These are phyloP conservation scores for Talaromyces liani DNA, from an alignment of 495 filamentous ascomycete genomes.

Conservation along the genomic window DNA sequence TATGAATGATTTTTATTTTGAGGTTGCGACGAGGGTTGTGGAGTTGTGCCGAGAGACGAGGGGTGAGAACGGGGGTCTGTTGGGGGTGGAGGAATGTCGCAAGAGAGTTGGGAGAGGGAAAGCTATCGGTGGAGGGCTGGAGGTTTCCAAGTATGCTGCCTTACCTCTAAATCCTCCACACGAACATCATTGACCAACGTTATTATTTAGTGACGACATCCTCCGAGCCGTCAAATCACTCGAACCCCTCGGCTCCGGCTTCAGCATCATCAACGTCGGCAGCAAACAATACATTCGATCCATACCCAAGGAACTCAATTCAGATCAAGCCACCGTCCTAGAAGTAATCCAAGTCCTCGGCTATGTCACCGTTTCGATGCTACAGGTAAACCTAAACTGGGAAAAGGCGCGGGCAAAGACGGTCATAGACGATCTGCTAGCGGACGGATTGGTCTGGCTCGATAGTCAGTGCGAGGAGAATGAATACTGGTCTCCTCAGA, in stretches of 20 bases:
- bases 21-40: slow-evolving; percentile 86
- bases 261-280: slow-evolving; percentile 74
- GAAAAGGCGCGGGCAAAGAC: slow-evolving; percentile 77
- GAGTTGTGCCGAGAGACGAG: slow-evolving; percentile 85
- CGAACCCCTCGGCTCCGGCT: slow-evolving; percentile 79
- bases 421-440: slow-evolving; percentile 82
- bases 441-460: slow-evolving; percentile 89
- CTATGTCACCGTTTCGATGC: slow-evolving; percentile 85
- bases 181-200: too few species aligned
- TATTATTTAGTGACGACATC: slow-evolving; percentile 62
- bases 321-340: slow-evolving; percentile 84
- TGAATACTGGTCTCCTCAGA: slow-evolving; percentile 88
- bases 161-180: background rate
- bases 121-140: slow-evolving; percentile 64
- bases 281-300: slow-evolving; percentile 82
- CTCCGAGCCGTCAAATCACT: slow-evolving; percentile 82
- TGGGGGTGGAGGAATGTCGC: slow-evolving; percentile 74
- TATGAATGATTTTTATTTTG: slow-evolving; percentile 98
- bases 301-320: slow-evolving; percentile 92
- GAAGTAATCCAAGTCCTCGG: slow-evolving; percentile 82
- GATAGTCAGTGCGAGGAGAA: slow-evolving; percentile 79
- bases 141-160: slow-evolving; percentile 56
- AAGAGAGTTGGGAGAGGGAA: slow-evolving; percentile 62
- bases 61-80: slow-evolving; percentile 85
- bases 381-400: slow-evolving; percentile 86